Base-by-base conservation (phyloP, 2,329 filamentous ascomycete species). In the Balansia obtecta region DNA sequence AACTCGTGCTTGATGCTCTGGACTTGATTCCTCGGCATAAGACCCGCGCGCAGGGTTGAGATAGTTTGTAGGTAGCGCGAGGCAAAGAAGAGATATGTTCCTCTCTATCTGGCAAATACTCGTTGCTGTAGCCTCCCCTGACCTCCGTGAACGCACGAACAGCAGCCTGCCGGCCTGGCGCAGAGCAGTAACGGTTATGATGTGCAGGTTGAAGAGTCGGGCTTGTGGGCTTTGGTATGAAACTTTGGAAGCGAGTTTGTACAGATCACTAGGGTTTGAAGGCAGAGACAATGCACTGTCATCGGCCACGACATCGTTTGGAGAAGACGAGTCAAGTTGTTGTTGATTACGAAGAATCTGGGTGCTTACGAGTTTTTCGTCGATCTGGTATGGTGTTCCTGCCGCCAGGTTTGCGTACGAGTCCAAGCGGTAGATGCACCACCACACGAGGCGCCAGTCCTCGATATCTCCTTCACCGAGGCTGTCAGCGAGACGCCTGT, bases 361-460 rank as follows among this genome's bases (percentile, higher is more conserved):
- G 11, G 47, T 50, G 20, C 20, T 33, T 11, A 53, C 40, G 16
- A 40, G 43, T n/a, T 37, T 39, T 33, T 55, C 53, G 15, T 55
- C 52, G 20, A 55, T 51, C 22, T 50, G 20, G 12, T 53, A 56
- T 13, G 53, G 53, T 38, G 50, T 55, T 10, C 55, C 55, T 0
- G 55, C 41, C 0, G 55, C 40, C 3, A 56, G 44, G 15, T 53
- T 55, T n/a, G 52, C 46, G 44, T 55, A 56, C 0, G 55, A 55
- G 30, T 56, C 55, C 18, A 56, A 52, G 37, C 52, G 48, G 42
- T 54, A 56, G 15, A 56, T 52, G 48, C 52, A 52, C 55, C 55
- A 56, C 53, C 53, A 56, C 7, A 55, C 27, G 4, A 54, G 49
- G 4, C 55, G 53, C 55, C 55, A 56, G 20, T 55, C 55, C 12